Conservation (phyloP, 495 filamentous ascomycete genomes). For the Daldinia grandis region DNA sequence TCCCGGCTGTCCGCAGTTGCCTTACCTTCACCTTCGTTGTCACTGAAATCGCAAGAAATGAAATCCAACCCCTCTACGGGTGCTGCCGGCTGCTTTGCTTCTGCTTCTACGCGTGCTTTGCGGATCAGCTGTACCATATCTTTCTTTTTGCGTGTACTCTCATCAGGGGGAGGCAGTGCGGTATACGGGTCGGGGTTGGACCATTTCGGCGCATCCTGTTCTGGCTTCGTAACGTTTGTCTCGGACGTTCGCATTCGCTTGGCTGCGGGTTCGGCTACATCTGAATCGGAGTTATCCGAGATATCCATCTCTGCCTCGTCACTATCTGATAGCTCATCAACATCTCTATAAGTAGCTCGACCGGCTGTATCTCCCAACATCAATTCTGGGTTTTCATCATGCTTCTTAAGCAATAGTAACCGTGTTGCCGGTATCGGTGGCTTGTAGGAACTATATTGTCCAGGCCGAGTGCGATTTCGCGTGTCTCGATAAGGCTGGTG, state of each 20-base stretch:
- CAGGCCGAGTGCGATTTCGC: neutral
- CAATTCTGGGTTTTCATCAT: constrained; percentile 46
- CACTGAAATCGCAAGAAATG: constrained; percentile 77
- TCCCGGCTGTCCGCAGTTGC: neutral
- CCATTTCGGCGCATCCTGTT: constrained; percentile 73
- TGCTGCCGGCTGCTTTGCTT: constrained; percentile 62
- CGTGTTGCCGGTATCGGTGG: constrained; percentile 47
- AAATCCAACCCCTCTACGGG: constrained; percentile 74
- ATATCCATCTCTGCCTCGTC: constrained; percentile 77
- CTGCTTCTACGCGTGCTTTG: constrained; percentile 72
- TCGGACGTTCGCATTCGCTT: constrained; percentile 55
- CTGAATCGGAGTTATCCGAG: constrained; percentile 58
- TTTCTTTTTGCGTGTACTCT: constrained; percentile 69
- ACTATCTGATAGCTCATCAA: constrained; percentile 74
- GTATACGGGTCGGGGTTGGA: constrained; percentile 95
- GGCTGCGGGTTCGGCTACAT: constrained; percentile 57
- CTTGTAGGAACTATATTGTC: constrained; percentile 1
- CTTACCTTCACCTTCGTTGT: constrained; percentile 51
- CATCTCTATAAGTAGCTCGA: constrained; percentile 53
- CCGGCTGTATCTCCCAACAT: constrained; percentile 49
- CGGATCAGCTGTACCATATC: constrained; percentile 88
- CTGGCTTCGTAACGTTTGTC: constrained; percentile 45
- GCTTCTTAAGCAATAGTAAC: constrained; percentile 49
- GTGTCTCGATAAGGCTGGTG: constrained; percentile 8
- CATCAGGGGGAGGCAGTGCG: constrained; percentile 74